phyloP scores from a whole-genome alignment of 345 rosid species.

The Arabidopsis thaliana region TAIR10.1 NC_003070.9:11947501-11948000 shows the following conservation, averaged over 20 bases:
- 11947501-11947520: neutral
- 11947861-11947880: constrained; percentile 46
- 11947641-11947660: constrained; percentile 17
- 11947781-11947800: too few species aligned
- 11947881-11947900: constrained; percentile 53
- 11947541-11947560: neutral
- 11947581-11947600: constrained; percentile 51
- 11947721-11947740: constrained; percentile 53
- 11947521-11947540: neutral
- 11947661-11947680: constrained; percentile 51
- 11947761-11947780: constrained; percentile 44
- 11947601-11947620: constrained; percentile 45
- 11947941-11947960: constrained; percentile 62
- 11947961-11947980: constrained; percentile 60
- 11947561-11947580: constrained; percentile 40
- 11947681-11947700: constrained; percentile 45
- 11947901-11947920: constrained; percentile 44
- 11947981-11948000: constrained; percentile 54
- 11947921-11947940: constrained; percentile 62
- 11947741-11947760: constrained; percentile 51
- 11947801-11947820: neutral
- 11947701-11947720: constrained; percentile 45
- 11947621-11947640: neutral
- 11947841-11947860: constrained; percentile 22
- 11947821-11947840: neutral